Evolutionary conservation across 2,329 filamentous ascomycete genomes (phyloP), one percentile per base, ranked within the genome.

Genomic region (Paradendryphiella salina): DNA sequence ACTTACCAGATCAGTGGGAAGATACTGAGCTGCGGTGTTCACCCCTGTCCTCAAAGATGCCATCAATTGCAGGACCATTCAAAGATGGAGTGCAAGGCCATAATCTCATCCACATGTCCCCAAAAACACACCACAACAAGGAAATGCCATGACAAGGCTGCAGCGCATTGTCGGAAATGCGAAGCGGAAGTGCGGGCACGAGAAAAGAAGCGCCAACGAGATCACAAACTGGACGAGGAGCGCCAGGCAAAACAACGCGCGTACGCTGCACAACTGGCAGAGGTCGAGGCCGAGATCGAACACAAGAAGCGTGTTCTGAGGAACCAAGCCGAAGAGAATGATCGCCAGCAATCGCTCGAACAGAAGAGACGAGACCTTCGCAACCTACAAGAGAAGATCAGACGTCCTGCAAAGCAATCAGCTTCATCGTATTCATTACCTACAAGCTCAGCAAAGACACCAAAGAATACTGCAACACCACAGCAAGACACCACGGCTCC

Each of bases 51-150:
- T 0, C 77, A 74, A 0, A 76, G 76, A 5, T 92, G 88, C 50
- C 88, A 92, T 68, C 78, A 81, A 0, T 56, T 86, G 0, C 61
- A 66, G 0, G 80, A 89, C 49, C 85, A 89, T 61, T 80, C 79
- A 0, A 78, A 80, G 38, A 79, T 83, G 67, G 32, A 63, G 2
- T 85, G 82, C 57, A 61, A 14, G 21, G 57, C 56, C 1, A 62
- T 77, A 5, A 47, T 85, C 0, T 57, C 76, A 0, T 75, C 71
- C n/a, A 73, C 58, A 0, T 89, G 87, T 50, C 40, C 73, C 0
- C 75, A 79, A 1, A 73, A 76, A 0, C 86, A 90, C 60, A 76
- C 73, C 7, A 61, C 67, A 1, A 73, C 72, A 1, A 73, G 79
- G 9, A 46, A 56, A 2, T 90, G 87, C 49, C 71, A 75, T 10